Percentiles rank a stretch among this genome's conserved stretches.
These are phyloP conservation scores for Colletotrichum abscissum DNA, from an alignment of 2,329 filamentous ascomycete species.

Conservation along the genomic window DNA sequence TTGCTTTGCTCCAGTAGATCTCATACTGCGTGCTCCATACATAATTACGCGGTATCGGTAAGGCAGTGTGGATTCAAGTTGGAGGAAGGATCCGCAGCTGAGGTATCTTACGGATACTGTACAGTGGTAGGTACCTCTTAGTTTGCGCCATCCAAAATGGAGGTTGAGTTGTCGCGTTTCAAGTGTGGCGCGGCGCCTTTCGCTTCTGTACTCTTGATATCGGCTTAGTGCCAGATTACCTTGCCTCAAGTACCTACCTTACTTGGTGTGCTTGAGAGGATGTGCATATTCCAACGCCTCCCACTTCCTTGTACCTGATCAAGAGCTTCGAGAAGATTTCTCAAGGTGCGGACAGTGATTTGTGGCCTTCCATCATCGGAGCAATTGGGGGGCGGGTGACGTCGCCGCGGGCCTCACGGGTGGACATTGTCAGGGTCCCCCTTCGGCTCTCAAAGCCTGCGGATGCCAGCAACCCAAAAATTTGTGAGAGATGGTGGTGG, in stretches of 20 bases:
- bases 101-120: neutral
- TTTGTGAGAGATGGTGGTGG: neutral
- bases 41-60: no score
- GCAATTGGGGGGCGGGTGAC: conserved; percentile 24
- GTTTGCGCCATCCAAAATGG: neutral
- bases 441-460: neutral
- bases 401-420: conserved; percentile 24
- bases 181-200: conserved; percentile 21
- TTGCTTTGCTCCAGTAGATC: neutral
- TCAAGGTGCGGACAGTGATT: neutral
- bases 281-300: neutral
- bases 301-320: neutral
- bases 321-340: neutral
- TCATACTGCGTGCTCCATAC: neutral
- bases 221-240: neutral
- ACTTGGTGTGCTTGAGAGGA: neutral
- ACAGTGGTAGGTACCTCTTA: neutral
- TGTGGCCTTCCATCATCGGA: neutral
- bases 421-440: conserved; percentile 25
- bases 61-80: neutral
- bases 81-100: neutral
- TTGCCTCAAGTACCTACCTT: neutral
- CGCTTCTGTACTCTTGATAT: neutral
- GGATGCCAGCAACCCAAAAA: conserved; percentile 18
- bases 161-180: conserved; percentile 25